A percentile compares a stretch with the other conserved stretches of the same genome.
phyloP scores from a whole-genome alignment of 352 stramenopile genomes.

The Globisporangium paroecandrum region DNA sequence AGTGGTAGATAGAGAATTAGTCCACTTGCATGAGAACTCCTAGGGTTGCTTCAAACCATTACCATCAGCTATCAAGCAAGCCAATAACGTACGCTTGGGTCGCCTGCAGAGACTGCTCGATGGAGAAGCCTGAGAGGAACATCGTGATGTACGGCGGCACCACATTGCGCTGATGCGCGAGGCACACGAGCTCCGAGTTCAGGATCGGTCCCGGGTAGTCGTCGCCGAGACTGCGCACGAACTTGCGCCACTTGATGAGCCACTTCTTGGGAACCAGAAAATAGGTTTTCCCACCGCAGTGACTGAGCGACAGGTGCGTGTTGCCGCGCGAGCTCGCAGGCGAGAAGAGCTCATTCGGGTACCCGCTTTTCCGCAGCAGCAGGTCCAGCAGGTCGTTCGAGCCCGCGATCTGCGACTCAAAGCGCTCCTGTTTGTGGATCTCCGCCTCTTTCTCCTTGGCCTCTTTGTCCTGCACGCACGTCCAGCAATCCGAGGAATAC shows the following conservation, averaged over 20 bases:
- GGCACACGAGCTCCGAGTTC: slow-evolving; percentile 77
- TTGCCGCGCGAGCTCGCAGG: slow-evolving; percentile 36
- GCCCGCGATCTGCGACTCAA: slow-evolving; percentile 60
- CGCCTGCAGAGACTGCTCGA: slow-evolving; percentile 71
- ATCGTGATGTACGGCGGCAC: slow-evolving; percentile 83
- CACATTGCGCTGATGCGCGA: slow-evolving; percentile 74
- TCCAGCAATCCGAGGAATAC: slow-evolving; percentile 47
- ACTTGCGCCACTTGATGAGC: slow-evolving; percentile 77
- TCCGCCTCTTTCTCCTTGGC: slow-evolving; percentile 51
- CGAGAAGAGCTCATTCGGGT: slow-evolving; percentile 77
- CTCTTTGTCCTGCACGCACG: slow-evolving; percentile 56
- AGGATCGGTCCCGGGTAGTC: slow-evolving; percentile 65
- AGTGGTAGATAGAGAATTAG: not conserved
- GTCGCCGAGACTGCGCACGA: slow-evolving; percentile 58
- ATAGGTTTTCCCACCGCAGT: slow-evolving; percentile 52
- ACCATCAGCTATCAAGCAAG: not conserved
- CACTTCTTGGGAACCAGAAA: slow-evolving; percentile 87
- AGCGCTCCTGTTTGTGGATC: slow-evolving; percentile 48
- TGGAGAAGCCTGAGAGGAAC: slow-evolving; percentile 79
- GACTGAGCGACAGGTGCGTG: slow-evolving; percentile 54
- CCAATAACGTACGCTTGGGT: slow-evolving; percentile 56
- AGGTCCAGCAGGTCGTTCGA: slow-evolving; percentile 68
- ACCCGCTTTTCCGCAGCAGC: slow-evolving; percentile 73
- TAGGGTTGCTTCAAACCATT: not conserved
- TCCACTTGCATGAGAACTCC: not conserved